Base-by-base conservation (phyloP, 176 grass and related monocot genomes). In the Elaeis guineensis region DNA sequence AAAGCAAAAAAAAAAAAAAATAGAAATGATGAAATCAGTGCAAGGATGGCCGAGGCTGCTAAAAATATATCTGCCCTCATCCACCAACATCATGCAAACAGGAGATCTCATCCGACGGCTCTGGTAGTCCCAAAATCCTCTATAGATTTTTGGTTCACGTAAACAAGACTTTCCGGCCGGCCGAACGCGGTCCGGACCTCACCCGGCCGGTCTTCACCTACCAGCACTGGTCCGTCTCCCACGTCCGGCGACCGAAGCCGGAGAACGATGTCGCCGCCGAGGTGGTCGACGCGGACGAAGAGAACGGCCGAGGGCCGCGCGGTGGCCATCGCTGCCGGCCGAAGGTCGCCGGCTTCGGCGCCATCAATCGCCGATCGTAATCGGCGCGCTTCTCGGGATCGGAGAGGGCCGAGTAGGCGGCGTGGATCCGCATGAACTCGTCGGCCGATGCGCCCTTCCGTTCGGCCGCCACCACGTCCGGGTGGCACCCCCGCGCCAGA, bases 141-240 rank as follows among this genome's bases (percentile, higher is more conserved):
- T 9, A 2, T 12, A 39, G 0, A 12, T 39, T 39, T 22, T 12
- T 12, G 35, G 35, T 39, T 2, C 9, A 39, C 9, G 2, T 0
- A 21, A 53, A 14, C n/a, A 19, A 20, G 5, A 55, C 16, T 2
- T 22, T 19, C 20, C 35, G 35, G 32, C 32, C 32, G 6, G 32
- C 32, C 6, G 32, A 7, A 35, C 32, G 8, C 32, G 32, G 7
- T 35, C 8, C 32, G 32, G 6, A 55, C 20, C 8, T 55, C 6
- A 0, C 16, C 21, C 19, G 17, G 19, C 11, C 54, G 17, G n/a
- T 12, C 50, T 5, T 28, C 21, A 3, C 0, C 16, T 30, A 70
- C 71, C 73, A 75, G 73, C 76, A 78, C 63, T 52, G 67, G 55
- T 76, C 78, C 0, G 73, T 86, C 67, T 70, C 54, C 64, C 62